Evolutionary conservation across 1,284 basidiomycete species (phyloP).

Genomic region (Rhodotorula glutinis): DNA sequence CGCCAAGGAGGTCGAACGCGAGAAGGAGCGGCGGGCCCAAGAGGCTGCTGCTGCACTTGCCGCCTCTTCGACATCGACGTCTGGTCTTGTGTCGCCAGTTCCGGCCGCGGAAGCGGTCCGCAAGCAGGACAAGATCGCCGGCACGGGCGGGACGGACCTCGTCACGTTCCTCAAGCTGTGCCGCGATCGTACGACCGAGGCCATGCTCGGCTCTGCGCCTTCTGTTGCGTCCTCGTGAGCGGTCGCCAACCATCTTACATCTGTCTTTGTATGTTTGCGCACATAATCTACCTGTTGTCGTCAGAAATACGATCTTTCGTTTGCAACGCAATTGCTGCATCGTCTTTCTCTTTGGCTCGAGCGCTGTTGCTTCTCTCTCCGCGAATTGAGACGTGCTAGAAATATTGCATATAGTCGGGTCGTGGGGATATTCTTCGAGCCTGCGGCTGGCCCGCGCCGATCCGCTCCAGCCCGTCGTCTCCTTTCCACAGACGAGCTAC

Average conservation of each 20-base stretch:
- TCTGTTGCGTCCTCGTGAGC: neutral
- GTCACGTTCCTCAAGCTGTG: slow-evolving; percentile 77
- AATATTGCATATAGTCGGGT: too few species aligned
- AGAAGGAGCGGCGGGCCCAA: slow-evolving; percentile 53
- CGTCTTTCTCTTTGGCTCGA: too few species aligned
- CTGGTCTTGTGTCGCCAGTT: neutral
- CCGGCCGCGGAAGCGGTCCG: slow-evolving; percentile 49
- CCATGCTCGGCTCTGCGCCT: slow-evolving; percentile 23
- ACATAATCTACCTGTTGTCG: neutral
- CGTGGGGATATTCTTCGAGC: too few species aligned
- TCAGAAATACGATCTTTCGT: neutral
- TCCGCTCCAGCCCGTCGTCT: neutral
- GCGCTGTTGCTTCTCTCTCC: too few species aligned
- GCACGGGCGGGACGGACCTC: slow-evolving; percentile 82
- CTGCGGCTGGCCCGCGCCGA: too few species aligned
- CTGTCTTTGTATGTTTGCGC: too few species aligned
- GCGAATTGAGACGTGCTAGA: too few species aligned
- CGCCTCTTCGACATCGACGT: neutral
- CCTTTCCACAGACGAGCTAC: neutral
- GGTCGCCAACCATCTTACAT: too few species aligned
- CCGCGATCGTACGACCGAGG: slow-evolving; percentile 61
- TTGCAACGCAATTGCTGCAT: neutral
- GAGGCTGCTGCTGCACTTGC: neutral
- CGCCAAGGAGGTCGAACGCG: slow-evolving; percentile 37
- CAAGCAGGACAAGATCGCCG: slow-evolving; percentile 59